phyloP scores from a whole-genome alignment of 116 monocot genomes.

The Phalaenopsis hybrid region DNA sequence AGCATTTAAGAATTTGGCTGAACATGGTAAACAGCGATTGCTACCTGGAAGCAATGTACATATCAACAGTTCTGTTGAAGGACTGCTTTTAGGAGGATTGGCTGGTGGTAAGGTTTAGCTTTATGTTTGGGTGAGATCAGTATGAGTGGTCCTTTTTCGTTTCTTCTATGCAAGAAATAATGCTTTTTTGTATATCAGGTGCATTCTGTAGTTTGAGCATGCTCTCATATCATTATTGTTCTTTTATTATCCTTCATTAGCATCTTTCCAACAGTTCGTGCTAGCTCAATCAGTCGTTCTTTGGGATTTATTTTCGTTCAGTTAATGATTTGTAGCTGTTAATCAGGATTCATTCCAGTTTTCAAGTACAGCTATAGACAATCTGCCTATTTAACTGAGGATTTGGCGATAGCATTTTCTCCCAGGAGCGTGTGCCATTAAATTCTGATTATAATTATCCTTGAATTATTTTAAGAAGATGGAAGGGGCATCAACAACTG shows the following conservation, averaged over 20 bases:
- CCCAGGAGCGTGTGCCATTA: background rate
- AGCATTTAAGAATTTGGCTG: slow-evolving; percentile 60
- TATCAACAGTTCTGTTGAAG: slow-evolving; percentile 59
- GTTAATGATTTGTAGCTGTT: background rate
- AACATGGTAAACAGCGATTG: slow-evolving; percentile 33
- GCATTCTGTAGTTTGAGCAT: background rate
- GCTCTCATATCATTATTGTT: background rate
- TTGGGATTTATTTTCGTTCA: background rate
- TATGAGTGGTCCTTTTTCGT: background rate
- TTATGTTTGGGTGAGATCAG: slow-evolving; percentile 1
- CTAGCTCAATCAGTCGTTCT: too few species aligned
- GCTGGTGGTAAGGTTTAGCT: slow-evolving; percentile 63
- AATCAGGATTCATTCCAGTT: background rate
- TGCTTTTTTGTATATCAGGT: background rate
- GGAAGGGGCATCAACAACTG: too few species aligned
- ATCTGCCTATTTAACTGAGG: background rate
- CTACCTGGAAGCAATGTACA: slow-evolving; percentile 29
- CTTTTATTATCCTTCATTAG: background rate
- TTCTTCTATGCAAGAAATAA: background rate
- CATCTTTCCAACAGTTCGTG: background rate
- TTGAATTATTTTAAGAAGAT: too few species aligned
- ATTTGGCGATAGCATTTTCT: background rate
- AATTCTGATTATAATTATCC: too few species aligned
- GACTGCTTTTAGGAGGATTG: slow-evolving; percentile 78
- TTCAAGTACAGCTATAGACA: background rate